Percentiles rank a stretch among this genome's conserved stretches.
These are phyloP conservation scores for Backusella mclennaniae DNA, from an alignment of 192 early-diverging fungal genomes.

Conservation along the genomic window DNA sequence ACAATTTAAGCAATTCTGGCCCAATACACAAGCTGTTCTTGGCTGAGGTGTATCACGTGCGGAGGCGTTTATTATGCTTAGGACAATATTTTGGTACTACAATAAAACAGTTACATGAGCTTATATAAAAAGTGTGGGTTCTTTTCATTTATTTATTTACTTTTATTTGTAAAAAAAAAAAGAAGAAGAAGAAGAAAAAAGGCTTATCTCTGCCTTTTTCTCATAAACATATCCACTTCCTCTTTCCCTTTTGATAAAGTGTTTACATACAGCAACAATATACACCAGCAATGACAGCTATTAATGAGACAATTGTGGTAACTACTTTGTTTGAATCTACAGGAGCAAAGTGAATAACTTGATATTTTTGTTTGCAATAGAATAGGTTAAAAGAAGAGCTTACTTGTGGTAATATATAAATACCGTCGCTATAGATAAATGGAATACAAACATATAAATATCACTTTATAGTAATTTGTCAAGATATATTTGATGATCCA, in stretches of 20 bases:
- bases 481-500: slow-evolving; percentile 1
- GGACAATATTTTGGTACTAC: not conserved
- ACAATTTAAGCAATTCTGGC: not conserved
- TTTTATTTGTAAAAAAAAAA: no score
- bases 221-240: not conserved
- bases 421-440: no score
- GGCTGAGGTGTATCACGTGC: not conserved
- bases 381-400: slow-evolving; percentile 4
- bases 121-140: not conserved
- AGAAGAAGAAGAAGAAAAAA: no score
- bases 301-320: not conserved
- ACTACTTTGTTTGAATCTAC: not conserved
- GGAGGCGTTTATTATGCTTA: not conserved
- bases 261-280: not conserved
- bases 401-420: slow-evolving; percentile 2
- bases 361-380: not conserved
- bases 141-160: not conserved
- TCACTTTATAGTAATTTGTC: not conserved
- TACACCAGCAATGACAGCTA: not conserved
- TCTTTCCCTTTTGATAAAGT: not conserved
- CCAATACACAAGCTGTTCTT: not conserved
- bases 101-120: not conserved
- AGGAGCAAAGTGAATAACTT: not conserved
- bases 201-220: no score
- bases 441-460: not conserved